These are phyloP conservation scores for Aaosphaeria pasadenensis DNA, from an alignment of 2,329 filamentous ascomycete species.

Conservation along the genomic window DNA sequence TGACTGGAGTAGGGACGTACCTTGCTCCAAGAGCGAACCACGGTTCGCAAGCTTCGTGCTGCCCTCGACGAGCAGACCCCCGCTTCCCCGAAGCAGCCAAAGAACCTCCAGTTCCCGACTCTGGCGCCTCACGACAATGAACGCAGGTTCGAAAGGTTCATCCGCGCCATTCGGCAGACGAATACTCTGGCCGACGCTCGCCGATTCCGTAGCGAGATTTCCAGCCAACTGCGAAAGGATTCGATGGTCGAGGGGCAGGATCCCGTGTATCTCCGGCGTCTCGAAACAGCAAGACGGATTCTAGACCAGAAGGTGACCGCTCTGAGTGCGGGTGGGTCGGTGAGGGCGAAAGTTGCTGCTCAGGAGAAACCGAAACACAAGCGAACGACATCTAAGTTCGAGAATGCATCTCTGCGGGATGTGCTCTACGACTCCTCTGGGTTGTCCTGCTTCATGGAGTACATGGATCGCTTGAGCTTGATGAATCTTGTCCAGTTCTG, in stretches of 20 bases:
- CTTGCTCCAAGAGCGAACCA: conserved; percentile 92
- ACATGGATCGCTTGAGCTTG: conserved; percentile 86
- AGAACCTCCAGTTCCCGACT: conserved; percentile 70
- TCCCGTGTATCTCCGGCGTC: conserved; percentile 77
- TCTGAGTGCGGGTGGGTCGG: conserved; percentile 65
- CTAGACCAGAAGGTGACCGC: conserved; percentile 86
- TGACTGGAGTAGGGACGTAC: conserved; percentile 59
- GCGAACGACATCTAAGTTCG: conserved; percentile 59
- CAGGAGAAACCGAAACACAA: conserved; percentile 37
- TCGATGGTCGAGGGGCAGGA: conserved; percentile 75
- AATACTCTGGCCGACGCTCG: conserved; percentile 91
- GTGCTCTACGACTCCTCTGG: conserved; percentile 87
- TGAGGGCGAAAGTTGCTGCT: conserved; percentile 38
- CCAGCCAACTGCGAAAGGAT: conserved; percentile 87
- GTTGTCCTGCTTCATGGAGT: conserved; percentile 99
- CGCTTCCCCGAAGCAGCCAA: conserved; percentile 65
- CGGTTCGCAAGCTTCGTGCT: conserved; percentile 84
- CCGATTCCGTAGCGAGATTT: conserved; percentile 85
- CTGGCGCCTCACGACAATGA: conserved; percentile 82
- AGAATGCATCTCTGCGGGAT: conserved; percentile 75
- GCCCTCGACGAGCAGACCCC: conserved; percentile 93
- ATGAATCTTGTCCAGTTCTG: conserved; percentile 96
- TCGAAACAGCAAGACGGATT: conserved; percentile 89
- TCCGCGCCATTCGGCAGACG: conserved; percentile 81
- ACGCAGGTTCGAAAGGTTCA: conserved; percentile 89